Evolutionary conservation across 257 asterid species (phyloP).

Genomic region (Scutellaria baicalensis): DNA sequence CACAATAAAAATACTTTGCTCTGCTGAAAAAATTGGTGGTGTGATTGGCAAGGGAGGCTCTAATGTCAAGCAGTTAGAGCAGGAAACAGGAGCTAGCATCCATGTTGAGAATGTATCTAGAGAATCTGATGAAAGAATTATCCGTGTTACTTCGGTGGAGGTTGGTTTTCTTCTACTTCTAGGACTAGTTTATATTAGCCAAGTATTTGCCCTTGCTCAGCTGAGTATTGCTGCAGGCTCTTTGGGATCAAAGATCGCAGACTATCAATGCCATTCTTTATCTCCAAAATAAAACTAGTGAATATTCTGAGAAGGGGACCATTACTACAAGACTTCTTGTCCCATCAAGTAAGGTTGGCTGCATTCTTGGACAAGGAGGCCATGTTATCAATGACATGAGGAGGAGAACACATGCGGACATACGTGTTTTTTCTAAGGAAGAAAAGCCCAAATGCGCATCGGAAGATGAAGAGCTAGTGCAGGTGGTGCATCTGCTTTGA

Average conservation of each 20-base stretch:
- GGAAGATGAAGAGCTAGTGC: slow-evolving; percentile 86
- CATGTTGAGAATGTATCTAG: slow-evolving; percentile 46
- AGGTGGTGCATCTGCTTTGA: slow-evolving; percentile 37
- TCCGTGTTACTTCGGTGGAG: slow-evolving; percentile 63
- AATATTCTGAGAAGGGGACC: slow-evolving; percentile 55
- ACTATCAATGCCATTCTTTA: slow-evolving; percentile 70
- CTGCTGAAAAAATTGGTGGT: slow-evolving; percentile 65
- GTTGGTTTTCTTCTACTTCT: slow-evolving; percentile 29
- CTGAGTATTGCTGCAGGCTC: slow-evolving; percentile 40
- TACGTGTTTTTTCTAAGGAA: slow-evolving; percentile 68
- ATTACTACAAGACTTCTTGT: slow-evolving; percentile 72
- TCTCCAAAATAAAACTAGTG: slow-evolving; percentile 64
- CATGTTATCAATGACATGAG: slow-evolving; percentile 80
- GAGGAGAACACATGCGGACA: slow-evolving; percentile 77
- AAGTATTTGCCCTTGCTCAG: slow-evolving; percentile 22
- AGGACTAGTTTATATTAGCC: slow-evolving; percentile 2
- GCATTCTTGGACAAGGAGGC: slow-evolving; percentile 88
- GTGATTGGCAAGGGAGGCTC: slow-evolving; percentile 85
- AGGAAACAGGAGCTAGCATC: slow-evolving; percentile 67
- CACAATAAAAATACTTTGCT: slow-evolving; percentile 62
- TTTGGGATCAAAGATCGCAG: slow-evolving; percentile 55
- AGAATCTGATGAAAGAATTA: slow-evolving; percentile 63
- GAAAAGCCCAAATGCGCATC: slow-evolving; percentile 71
- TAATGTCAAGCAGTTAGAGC: slow-evolving; percentile 59
- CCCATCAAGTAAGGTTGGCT: slow-evolving; percentile 79